Evolutionary conservation across 2,329 filamentous ascomycete species (phyloP), one percentile per base, ranked within the genome.

Genomic region (Myriangium duriaei): DNA sequence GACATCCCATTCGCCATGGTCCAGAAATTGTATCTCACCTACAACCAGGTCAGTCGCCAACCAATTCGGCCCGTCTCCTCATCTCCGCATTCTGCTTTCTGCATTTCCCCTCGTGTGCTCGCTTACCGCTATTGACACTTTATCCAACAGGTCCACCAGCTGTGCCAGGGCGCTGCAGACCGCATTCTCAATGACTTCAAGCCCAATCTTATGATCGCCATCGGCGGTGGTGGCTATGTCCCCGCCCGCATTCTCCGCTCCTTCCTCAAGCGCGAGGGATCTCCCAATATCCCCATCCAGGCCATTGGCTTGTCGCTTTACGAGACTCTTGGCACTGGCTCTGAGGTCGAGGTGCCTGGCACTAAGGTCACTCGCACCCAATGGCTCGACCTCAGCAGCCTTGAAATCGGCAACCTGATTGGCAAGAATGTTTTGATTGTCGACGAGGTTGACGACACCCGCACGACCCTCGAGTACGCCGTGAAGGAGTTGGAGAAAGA

Each of bases 221-320:
- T 96, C 60, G 91, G 91, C 52, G 91, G 91, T 48, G 91, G 91
- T 53, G 91, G 91, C 54, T 98, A 95, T 63, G 86, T 98, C 29
- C 91, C 91, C 44, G 91, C 91, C 32, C 83, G 91, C 52, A 98
- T 98, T 61, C 75, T 98, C 47, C 84, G 91, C 47, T 96, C 91
- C 13, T 98, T 98, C 71, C 81, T 98, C 61, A 95, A 93, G 72
- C 75, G 77, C 58, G 72, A 83, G 43, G 84, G 81, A 51, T 74
- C 70, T 45, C 78, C 86, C 63, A 98, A 98, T 68, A 98, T 98
- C 55, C 88, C 91, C 49, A 98, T 98, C 63, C 91, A 98, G 72
- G 91, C 91, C 47, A 98, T 98, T 60, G 91, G 91, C 34, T 80
- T 98, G 47, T 96, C 88, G 14, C 79, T 98, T 40, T 98, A 98